Percentiles rank a stretch among this genome's conserved stretches.
Conservation (phyloP, 1,284 basidiomycete genomes). For the Pseudozyma tsukubaensis region DNA sequence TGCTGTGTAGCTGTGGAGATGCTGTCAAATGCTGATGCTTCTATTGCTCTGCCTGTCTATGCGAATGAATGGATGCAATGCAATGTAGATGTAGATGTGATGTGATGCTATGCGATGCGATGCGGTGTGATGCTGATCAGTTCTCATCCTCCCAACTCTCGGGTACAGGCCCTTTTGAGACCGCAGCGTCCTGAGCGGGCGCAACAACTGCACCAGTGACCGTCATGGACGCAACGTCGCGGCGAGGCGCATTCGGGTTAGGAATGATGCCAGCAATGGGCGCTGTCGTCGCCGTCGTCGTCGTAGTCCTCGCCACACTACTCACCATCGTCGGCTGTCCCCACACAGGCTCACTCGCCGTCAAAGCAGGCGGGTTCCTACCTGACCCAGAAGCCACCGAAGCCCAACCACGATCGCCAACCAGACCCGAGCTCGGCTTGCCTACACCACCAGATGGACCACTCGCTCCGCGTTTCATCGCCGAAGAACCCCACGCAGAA, state of each 20-base stretch:
- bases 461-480: slow-evolving; percentile 31
- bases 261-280: slow-evolving; percentile 37
- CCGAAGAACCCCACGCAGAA: slow-evolving; percentile 23
- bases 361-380: slow-evolving; percentile 34
- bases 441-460: slow-evolving; percentile 9
- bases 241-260: slow-evolving; percentile 40
- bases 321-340: slow-evolving; percentile 27
- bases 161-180: slow-evolving; percentile 20
- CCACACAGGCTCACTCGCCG: slow-evolving; percentile 25
- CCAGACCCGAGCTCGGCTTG: slow-evolving; percentile 22
- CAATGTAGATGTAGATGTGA: background rate
- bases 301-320: slow-evolving; percentile 20
- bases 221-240: slow-evolving; percentile 1
- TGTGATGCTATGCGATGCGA: background rate
- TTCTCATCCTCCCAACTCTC: slow-evolving; percentile 49
- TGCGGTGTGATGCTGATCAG: slow-evolving; percentile 7
- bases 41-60: background rate
- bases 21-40: background rate
- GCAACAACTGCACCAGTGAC: background rate
- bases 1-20: background rate
- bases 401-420: slow-evolving; percentile 43
- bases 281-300: slow-evolving; percentile 14
- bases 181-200: background rate
- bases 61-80: background rate
- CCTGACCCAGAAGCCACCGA: slow-evolving; percentile 46